phyloP scores from a whole-genome alignment of 2,329 filamentous ascomycete genomes.

The Didymella keratinophila region DNA sequence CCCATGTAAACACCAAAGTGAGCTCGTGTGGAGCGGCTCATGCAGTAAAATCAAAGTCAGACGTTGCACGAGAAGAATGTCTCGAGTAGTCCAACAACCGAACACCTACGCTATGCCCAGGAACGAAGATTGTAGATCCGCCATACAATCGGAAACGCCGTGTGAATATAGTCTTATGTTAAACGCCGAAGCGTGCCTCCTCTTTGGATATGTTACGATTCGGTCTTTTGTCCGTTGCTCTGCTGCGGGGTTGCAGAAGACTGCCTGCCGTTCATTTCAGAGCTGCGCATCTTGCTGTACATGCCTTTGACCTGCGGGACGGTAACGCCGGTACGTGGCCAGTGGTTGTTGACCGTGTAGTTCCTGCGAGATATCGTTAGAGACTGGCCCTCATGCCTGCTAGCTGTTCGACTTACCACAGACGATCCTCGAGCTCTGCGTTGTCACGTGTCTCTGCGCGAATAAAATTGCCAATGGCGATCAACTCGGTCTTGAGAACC shows the following conservation, averaged over 20 bases:
- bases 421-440: conserved; percentile 57
- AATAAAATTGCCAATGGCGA: conserved; percentile 70
- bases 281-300: conserved; percentile 49
- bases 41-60: conserved; percentile 30
- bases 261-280: conserved; percentile 42
- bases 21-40: conserved; percentile 25
- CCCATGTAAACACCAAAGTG: conserved; percentile 27
- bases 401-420: conserved; percentile 55
- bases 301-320: conserved; percentile 47
- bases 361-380: conserved; percentile 43
- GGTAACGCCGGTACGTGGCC: conserved; percentile 46
- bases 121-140: conserved; percentile 32
- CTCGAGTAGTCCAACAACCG: conserved; percentile 34
- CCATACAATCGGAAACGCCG: conserved; percentile 35
- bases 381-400: neutral
- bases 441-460: conserved; percentile 57
- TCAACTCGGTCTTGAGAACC: conserved; percentile 67
- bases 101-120: conserved; percentile 50
- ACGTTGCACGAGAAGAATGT: conserved; percentile 29
- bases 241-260: conserved; percentile 26
- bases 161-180: conserved; percentile 5
- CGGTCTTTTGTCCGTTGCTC: conserved; percentile 40
- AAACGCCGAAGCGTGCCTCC: conserved; percentile 16
- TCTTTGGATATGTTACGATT: conserved; percentile 21
- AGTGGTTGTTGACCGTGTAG: conserved; percentile 49